Base-by-base conservation (phyloP, 2,329 filamentous ascomycete species). In the Ampelomyces quisqualis region DNA sequence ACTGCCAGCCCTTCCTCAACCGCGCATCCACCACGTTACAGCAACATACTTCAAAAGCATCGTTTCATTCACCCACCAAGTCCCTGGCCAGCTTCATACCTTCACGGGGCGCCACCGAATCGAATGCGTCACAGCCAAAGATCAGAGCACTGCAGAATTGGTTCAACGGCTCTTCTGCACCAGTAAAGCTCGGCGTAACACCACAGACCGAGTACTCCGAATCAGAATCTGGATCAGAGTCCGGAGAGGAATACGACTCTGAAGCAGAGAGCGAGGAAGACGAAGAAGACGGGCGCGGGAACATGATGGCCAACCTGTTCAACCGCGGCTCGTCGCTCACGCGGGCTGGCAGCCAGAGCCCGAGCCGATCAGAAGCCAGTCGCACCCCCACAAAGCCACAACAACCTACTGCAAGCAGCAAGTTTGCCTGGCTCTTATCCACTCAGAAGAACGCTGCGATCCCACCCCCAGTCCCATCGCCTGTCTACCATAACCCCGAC, bases 131-230 rank as follows among this genome's bases (percentile, higher is more conserved):
- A 36, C 62, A 63, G 41, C 61, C 62, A 21, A 64, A 62, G 46
- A 55, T 64, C 38, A 49, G 53, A 24, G 57, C 57, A 2, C 51
- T 78, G 23, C 71, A 73, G 35, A 71, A 71, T 49, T 77, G 76
- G 74, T 79, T 79, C 58, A 74, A 73, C 55, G 76, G 76, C 24
- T 69, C 72, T 34, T 77, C 74, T 18, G 71, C 73, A 24, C 70
- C 74, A n/a, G 70, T 76, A 30, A 72, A 69, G 47, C 62, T 77
- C 27, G 70, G 69, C 27, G 55, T 75, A 14, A 33, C 57, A 7
- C 52, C 53, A 36, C 49, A 47, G 7, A 54, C 58, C 34, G 52
- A 62, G 13, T 62, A 67, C 24, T 60, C 60, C 21, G 60, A 59
- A 7, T 58, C 55, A 7, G 56, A 55, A 13, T 49, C 49, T 3